Conservation (phyloP, 768 basidiomycete genomes). For the Lanmaoa pseudosensibilis region DNA sequence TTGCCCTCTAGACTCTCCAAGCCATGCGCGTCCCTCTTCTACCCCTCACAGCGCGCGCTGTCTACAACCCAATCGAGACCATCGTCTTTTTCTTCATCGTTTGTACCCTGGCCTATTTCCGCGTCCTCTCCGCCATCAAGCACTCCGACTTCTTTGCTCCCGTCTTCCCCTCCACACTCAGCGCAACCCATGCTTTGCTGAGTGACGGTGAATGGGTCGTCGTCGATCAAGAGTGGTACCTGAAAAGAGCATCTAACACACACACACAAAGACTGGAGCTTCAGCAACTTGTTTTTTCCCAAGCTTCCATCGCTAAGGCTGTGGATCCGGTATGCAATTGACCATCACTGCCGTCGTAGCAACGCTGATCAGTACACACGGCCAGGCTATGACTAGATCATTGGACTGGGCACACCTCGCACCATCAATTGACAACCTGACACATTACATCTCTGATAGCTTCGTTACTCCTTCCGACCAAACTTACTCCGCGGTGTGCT, state of each 20-base stretch:
- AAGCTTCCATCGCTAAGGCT: conserved; percentile 40
- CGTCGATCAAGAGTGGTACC: conserved; percentile 56
- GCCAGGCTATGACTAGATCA: conserved; percentile 31
- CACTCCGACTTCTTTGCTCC: conserved; percentile 79
- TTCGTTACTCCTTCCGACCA: conserved; percentile 44
- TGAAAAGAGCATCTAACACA: conserved; percentile 32
- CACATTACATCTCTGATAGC: conserved; percentile 45
- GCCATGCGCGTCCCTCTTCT: conserved; percentile 61
- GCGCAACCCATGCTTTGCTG: conserved; percentile 57
- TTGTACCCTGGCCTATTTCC: conserved; percentile 93
- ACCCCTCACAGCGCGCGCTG: conserved; percentile 70
- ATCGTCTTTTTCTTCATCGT: conserved; percentile 88
- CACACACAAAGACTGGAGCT: conserved; percentile 53
- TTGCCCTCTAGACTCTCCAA: background rate
- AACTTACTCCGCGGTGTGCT: conserved; percentile 54
- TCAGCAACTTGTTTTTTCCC: conserved; percentile 69
- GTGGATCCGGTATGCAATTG: conserved; percentile 35
- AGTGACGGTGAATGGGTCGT: conserved; percentile 61
- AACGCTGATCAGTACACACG: conserved; percentile 2
- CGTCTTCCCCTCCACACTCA: conserved; percentile 44
- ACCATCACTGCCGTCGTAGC: background rate
- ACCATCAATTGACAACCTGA: conserved; percentile 46
- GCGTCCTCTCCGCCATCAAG: conserved; percentile 86
- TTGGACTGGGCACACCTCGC: conserved; percentile 43
- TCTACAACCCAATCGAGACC: conserved; percentile 80